Evolutionary conservation across 306 rosid species (phyloP).

Genomic region (Vigna angularis): DNA sequence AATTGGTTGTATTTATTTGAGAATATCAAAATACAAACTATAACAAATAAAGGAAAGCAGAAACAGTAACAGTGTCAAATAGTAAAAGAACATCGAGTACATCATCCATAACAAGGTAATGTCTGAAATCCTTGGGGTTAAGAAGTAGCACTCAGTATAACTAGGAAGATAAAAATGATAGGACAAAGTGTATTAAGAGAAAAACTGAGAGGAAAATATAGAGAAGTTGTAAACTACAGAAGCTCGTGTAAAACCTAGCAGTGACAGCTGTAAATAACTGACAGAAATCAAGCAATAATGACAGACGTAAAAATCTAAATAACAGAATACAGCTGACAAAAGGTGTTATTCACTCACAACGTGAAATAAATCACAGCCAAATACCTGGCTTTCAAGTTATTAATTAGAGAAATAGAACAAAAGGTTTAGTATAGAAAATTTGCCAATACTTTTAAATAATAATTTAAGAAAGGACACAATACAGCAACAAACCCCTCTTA

Average conservation of each 20-base stretch:
- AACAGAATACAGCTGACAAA: too few species aligned
- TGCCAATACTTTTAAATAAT: not conserved
- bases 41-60: not conserved
- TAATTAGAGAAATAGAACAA: not conserved
- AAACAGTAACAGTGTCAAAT: not conserved
- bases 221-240: too few species aligned
- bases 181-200: not conserved
- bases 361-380: not conserved
- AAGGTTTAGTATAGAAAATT: not conserved
- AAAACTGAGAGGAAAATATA: too few species aligned
- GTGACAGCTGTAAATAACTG: too few species aligned
- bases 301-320: too few species aligned
- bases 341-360: too few species aligned
- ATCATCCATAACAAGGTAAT: not conserved
- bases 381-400: not conserved
- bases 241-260: too few species aligned
- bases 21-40: constrained; percentile 12
- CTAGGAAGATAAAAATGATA: not conserved
- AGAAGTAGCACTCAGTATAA: not conserved
- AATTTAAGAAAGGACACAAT: not conserved
- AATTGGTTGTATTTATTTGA: constrained; percentile 32
- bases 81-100: not conserved
- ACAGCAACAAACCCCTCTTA: not conserved
- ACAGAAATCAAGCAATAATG: too few species aligned
- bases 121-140: not conserved